These are phyloP conservation scores for Claviceps lovelessii DNA, from an alignment of 2,329 filamentous ascomycete species.

Conservation along the genomic window DNA sequence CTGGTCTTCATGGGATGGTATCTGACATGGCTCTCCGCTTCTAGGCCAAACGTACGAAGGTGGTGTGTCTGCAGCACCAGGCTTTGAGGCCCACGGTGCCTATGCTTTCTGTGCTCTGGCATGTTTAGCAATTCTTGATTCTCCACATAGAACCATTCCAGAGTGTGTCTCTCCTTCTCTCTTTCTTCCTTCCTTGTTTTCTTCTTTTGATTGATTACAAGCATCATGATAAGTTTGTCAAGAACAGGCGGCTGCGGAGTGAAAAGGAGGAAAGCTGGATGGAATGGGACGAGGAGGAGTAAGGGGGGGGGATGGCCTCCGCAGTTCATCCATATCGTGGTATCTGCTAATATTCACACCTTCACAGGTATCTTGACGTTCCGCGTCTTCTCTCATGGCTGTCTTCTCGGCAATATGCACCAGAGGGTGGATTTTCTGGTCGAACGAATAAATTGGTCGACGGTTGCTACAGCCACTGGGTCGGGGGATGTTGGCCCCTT, in stretches of 20 bases:
- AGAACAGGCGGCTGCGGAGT: not conserved
- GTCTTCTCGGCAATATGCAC: constrained; percentile 73
- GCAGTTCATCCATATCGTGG: not conserved
- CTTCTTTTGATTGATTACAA: not conserved
- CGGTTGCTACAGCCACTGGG: constrained; percentile 97
- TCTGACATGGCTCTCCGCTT: constrained; percentile 4
- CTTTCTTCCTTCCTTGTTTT: not conserved
- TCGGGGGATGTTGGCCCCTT: constrained; percentile 86
- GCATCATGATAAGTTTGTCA: not conserved
- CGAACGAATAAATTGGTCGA: constrained; percentile 97
- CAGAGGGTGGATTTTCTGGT: constrained; percentile 84
- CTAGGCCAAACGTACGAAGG: constrained; percentile 87
- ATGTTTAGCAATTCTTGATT: constrained; percentile 72
- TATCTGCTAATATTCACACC: constrained; percentile 19
- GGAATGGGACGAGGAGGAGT: not conserved
- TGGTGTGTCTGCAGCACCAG: constrained; percentile 74
- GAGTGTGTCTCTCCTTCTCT: constrained; percentile 36
- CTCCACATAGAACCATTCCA: constrained; percentile 59
- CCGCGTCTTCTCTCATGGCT: constrained; percentile 72
- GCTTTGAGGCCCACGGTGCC: constrained; percentile 84
- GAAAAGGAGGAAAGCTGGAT: not conserved
- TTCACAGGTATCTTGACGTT: constrained; percentile 56
- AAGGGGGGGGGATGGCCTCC: not conserved
- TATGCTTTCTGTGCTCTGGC: constrained; percentile 92
- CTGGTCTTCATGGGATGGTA: constrained; percentile 5